Base-by-base conservation (phyloP, 1,284 basidiomycete genomes). In the Paramarasmius palmivorus region DNA sequence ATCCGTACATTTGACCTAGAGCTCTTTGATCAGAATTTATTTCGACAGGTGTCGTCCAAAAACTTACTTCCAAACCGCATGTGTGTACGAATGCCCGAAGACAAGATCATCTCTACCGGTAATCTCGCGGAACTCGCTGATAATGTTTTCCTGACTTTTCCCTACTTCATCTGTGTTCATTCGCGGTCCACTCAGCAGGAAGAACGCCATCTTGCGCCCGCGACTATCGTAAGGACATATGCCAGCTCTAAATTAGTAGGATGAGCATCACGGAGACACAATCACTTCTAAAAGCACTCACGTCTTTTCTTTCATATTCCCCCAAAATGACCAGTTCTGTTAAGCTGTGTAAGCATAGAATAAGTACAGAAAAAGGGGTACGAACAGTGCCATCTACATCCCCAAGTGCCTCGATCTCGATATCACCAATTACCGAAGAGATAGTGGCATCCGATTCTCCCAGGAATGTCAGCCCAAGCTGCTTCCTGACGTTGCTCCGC, bases 121-220 rank as follows among this genome's bases (percentile, higher is more conserved):
- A 39, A 69, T 54, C 5, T 69, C 60, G 7, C 56, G 59, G 49
- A 75, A 66, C 36, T 62, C 65, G 34, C 65, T 60, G 49, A 66
- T 58, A 9, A 75, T 57, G 8, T 60, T 61, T 4, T 65, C 65
- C 40, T 68, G 63, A 46, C 66, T 61, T 2, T 57, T 54, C 2
- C 68, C 59, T 14, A 73, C 50, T 23, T 66, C 55, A 14, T 57
- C 34, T 36, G 65, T 59, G 26, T 69, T 65, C 38, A 71, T 57
- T 14, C 67, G 61, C 46, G 61, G 64, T 7, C 64, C 65, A 3
- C 58, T 54, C 15, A 76, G 54, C 12, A 69, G 55, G 36, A 74
- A 69, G 40, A 65, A 71, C 60, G 69, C 75, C 3, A 76, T 60
- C n/a, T 68, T 66, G 2, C 39, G 14, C 12, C 44, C 52, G 32